Evolutionary conservation across 2,329 filamentous ascomycete genomes (phyloP), one percentile per base, ranked within the genome.

Genomic region (Cordyceps cicadae): DNA sequence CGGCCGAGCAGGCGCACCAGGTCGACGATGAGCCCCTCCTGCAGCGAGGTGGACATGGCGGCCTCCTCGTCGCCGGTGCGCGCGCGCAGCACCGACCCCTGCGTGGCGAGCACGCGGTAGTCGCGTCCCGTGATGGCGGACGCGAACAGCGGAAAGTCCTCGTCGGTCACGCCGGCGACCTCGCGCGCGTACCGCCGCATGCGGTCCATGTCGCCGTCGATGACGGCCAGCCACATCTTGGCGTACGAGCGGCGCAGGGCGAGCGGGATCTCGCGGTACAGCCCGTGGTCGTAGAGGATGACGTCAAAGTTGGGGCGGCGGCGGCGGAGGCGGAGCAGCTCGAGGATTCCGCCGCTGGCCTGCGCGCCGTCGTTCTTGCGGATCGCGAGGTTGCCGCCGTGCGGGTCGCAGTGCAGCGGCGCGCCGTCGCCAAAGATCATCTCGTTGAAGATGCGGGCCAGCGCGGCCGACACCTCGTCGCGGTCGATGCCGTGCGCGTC

Each of bases 401-500:
- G 94, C 0, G 94, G 94, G 70, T 99, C 94, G 75, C 94, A 99
- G 76, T 99, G 94, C 45, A 99, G 77, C 0, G 94, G 92, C 0
- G 93, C 93, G 62, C 87, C 83, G 57, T 87, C 84, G 54, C 93
- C 92, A 66, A 99, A 99, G 66, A 99, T 97, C 94, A 99, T 99
- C 72, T 97, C 92, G 78, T 99, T 99, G 81, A 99, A 99, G 62
- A 99, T 91, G 62, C 87, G 86, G 0, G 94, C 88, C 4, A 99
- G 79, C 0, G 92, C 89, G 1, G 93, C 92, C 0, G 92, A 96
- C 5, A 99, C 94, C 74, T 97, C 93, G 70, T 97, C 94, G 21
- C 94, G 86, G 73, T 96, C 91, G 70, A 99, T 99, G 62, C 85
- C 83, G 71, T 95, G 89, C 7, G 81, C 78, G 72, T 97, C 94